A percentile compares a stretch with the other conserved stretches of the same genome.
These are phyloP conservation scores for Coccomyxa sp. DNA, from an alignment of 139 green algal genomes.

Conservation along the genomic window DNA sequence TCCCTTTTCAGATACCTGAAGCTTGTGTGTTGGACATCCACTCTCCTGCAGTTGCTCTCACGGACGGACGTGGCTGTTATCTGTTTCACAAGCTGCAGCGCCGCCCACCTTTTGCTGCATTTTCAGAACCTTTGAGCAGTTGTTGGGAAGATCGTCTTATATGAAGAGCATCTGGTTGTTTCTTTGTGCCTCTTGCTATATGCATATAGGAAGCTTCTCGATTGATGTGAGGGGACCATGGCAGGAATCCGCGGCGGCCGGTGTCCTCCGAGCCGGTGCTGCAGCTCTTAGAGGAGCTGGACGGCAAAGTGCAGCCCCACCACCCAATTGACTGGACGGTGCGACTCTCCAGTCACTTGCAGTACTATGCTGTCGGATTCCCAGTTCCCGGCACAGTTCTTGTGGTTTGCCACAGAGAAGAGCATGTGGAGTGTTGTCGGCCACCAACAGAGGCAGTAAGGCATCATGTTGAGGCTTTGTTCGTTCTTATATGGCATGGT, in stretches of 20 bases:
- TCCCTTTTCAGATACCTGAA: no score
- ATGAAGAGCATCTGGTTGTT: not conserved
- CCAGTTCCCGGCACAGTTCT: not conserved
- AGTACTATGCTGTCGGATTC: not conserved
- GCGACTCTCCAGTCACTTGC: not conserved
- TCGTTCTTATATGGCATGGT: not conserved
- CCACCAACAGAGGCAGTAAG: not conserved
- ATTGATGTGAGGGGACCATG: not conserved
- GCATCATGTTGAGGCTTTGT: not conserved
- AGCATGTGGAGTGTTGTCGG: not conserved
- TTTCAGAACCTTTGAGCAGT: not conserved
- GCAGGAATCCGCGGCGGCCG: not conserved
- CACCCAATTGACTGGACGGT: constrained; percentile 11
- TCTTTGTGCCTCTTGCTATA: not conserved
- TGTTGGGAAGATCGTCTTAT: not conserved
- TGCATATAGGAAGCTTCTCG: not conserved
- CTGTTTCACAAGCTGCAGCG: not conserved
- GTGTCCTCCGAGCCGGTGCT: constrained; percentile 1
- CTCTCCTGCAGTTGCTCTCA: not conserved
- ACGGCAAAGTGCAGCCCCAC: not conserved
- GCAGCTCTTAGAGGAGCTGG: not conserved
- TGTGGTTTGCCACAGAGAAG: not conserved
- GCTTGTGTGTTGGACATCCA: no score
- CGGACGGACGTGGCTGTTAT: not conserved
- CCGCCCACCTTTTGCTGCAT: no score